Evolutionary conservation across 2,329 filamentous ascomycete species (phyloP).

Genomic region (Stagonosporopsis tanaceti): DNA sequence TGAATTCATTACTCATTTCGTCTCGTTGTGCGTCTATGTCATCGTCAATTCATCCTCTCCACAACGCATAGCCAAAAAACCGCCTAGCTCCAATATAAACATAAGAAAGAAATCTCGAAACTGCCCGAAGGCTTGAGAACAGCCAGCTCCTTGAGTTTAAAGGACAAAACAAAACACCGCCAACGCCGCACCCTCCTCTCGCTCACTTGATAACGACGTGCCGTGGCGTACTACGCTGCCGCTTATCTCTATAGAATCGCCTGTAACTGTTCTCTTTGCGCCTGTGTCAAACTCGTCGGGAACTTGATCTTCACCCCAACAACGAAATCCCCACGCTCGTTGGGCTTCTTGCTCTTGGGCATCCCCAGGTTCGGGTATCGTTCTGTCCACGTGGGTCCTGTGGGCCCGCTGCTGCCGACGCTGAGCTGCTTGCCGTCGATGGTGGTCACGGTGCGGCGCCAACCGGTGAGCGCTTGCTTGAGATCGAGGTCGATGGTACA

Average conservation of each 20-base stretch:
- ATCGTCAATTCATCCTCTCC: background rate
- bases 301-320: slow-evolving; percentile 94
- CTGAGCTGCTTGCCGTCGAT: slow-evolving; percentile 89
- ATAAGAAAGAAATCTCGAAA: background rate
- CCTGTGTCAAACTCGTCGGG: slow-evolving; percentile 75
- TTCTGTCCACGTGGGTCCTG: slow-evolving; percentile 82
- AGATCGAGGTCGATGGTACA: slow-evolving; percentile 81
- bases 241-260: slow-evolving; percentile 68
- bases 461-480: slow-evolving; percentile 94
- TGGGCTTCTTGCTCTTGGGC: slow-evolving; percentile 91
- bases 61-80: background rate
- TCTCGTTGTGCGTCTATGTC: background rate
- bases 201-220: background rate
- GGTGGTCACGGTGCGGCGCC: slow-evolving; percentile 88
- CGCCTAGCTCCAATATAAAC: background rate
- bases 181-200: slow-evolving; percentile 26
- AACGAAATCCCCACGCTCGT: slow-evolving; percentile 84
- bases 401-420: slow-evolving; percentile 82
- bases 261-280: slow-evolving; percentile 82
- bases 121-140: background rate
- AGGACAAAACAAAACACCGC: slow-evolving; percentile 19
- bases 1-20: background rate
- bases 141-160: background rate
- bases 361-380: slow-evolving; percentile 87
- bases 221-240: no score